phyloP scores from a whole-genome alignment of 2,329 filamentous ascomycete species.

The Hypoxylon sp. region DNA sequence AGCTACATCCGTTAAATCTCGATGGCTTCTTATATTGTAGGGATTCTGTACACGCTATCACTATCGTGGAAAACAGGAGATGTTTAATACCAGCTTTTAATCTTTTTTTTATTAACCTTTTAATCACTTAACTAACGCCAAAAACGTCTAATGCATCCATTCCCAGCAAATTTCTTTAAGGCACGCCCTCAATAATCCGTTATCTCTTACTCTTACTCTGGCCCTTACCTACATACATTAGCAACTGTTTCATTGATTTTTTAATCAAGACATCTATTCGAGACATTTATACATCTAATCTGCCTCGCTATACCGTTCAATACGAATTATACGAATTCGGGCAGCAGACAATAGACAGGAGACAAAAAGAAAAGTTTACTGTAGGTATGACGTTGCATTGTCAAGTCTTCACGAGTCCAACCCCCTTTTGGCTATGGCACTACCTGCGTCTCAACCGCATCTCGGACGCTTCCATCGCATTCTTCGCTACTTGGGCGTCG shows the following conservation, averaged over 20 bases:
- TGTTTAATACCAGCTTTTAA: not conserved
- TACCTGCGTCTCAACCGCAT: conserved; percentile 32
- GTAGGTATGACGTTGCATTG: conserved; percentile 52
- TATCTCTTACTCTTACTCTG: not conserved
- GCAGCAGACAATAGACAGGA: not conserved
- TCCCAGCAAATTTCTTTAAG: not conserved
- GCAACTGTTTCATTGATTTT: not conserved
- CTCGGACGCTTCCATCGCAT: conserved; percentile 35
- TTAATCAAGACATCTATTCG: not conserved
- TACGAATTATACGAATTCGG: not conserved
- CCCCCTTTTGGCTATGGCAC: conserved; percentile 33
- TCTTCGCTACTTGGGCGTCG: conserved; percentile 22
- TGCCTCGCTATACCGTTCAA: not conserved
- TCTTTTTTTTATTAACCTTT: not conserved
- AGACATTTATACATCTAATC: not conserved
- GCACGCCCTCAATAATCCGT: not conserved
- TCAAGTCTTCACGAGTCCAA: conserved; percentile 34
- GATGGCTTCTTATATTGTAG: conserved; percentile 15
- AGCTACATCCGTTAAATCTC: conserved; percentile 27
- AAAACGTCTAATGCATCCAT: conserved; percentile 1
- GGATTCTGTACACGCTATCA: not conserved
- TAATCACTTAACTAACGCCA: conserved; percentile 4
- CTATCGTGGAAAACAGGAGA: not conserved
- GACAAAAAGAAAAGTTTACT: conserved; percentile 14
- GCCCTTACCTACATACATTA: no score